A percentile compares a stretch with the other conserved stretches of the same genome.
Conservation (phyloP, 2,329 filamentous ascomycete genomes). For the Phoma herbarum region DNA sequence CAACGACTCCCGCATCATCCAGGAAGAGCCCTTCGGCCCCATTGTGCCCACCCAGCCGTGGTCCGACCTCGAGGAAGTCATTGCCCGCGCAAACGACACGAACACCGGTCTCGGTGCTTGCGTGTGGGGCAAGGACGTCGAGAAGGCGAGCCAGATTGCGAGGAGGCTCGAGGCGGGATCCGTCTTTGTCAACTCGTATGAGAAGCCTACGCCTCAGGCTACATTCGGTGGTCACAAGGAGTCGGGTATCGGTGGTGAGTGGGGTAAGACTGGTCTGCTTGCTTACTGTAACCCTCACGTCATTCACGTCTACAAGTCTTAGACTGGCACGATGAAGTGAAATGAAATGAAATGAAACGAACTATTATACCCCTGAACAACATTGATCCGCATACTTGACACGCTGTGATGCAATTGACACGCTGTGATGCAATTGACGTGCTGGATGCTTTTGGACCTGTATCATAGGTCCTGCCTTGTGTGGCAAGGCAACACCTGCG, state of each 20-base stretch:
- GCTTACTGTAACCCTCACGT: slow-evolving; percentile 59
- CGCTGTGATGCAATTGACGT: background rate
- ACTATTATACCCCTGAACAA: slow-evolving; percentile 6
- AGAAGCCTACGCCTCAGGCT: slow-evolving; percentile 58
- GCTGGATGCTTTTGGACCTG: background rate
- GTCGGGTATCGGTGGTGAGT: slow-evolving; percentile 78
- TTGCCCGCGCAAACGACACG: slow-evolving; percentile 58
- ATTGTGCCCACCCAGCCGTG: slow-evolving; percentile 72
- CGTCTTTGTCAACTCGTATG: slow-evolving; percentile 64
- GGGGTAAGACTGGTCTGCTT: slow-evolving; percentile 55
- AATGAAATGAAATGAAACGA: slow-evolving; percentile 4
- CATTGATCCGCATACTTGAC: no score
- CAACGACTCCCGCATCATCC: slow-evolving; percentile 64
- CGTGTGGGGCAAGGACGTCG: slow-evolving; percentile 57
- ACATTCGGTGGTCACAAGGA: slow-evolving; percentile 81
- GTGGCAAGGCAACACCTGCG: no score
- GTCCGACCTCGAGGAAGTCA: slow-evolving; percentile 63
- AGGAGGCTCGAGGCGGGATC: slow-evolving; percentile 62
- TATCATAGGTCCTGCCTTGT: no score
- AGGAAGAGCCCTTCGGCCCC: slow-evolving; percentile 71
- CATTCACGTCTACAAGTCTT: slow-evolving; percentile 57
- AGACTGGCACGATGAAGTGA: slow-evolving; percentile 2
- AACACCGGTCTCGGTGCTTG: slow-evolving; percentile 63
- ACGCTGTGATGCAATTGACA: no score
- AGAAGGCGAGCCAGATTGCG: slow-evolving; percentile 59